Evolutionary conservation across 306 rosid genomes (phyloP).

Genomic region (Comarum palustre): DNA sequence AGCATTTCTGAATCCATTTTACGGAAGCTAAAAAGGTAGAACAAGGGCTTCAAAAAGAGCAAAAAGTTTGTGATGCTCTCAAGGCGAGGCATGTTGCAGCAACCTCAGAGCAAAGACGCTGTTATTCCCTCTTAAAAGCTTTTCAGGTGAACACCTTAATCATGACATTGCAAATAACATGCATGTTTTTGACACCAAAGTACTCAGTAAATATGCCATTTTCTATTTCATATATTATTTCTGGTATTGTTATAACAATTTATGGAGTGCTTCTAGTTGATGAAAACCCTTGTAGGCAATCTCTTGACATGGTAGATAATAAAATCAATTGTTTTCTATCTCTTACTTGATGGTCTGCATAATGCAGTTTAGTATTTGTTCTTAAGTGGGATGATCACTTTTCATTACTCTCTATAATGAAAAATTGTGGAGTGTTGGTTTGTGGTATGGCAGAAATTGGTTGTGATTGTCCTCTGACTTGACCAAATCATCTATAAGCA

Average conservation of each 20-base stretch:
- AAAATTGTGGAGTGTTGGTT: not conserved
- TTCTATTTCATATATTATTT: not conserved
- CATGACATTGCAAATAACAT: not conserved
- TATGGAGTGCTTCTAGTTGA: not conserved
- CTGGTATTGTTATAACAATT: not conserved
- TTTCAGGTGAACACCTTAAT: constrained; percentile 55
- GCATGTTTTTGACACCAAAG: not conserved
- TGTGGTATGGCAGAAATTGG: constrained; percentile 10
- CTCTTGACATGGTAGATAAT: not conserved
- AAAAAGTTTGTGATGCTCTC: constrained; percentile 47
- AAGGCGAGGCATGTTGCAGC: constrained; percentile 56
- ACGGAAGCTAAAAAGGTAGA: constrained; percentile 75
- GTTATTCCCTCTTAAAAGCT: constrained; percentile 65
- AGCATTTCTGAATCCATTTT: constrained; percentile 27
- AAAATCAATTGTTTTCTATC: not conserved
- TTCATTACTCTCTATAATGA: not conserved
- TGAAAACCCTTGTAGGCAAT: not conserved
- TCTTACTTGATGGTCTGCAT: not conserved
- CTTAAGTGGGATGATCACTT: not conserved
- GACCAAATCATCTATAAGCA: constrained; percentile 7
- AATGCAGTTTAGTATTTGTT: not conserved
- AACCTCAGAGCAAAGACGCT: constrained; percentile 59
- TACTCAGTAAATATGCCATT: not conserved
- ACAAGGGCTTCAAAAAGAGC: constrained; percentile 59
- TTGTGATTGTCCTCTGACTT: not conserved